Base-by-base conservation (phyloP, 371 early-diverging fungal genomes). In the Mucor ambiguus region DNA sequence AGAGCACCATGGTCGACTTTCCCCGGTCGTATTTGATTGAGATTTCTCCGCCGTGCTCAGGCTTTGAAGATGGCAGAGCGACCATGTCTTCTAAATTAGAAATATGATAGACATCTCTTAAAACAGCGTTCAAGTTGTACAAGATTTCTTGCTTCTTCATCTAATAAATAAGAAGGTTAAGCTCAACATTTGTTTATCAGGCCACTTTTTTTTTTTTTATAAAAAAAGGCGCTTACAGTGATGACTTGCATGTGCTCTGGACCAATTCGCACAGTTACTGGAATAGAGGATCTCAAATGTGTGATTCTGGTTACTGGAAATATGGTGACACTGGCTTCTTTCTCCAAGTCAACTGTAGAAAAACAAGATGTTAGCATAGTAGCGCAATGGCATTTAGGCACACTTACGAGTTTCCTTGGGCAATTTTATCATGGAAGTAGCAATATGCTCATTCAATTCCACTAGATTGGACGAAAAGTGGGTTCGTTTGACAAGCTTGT, bases 41-140 rank as follows among this genome's bases (percentile, higher is more conserved):
- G 46, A 96, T 85, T 64, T 94, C 91, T 56, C 64, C 64, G 56
- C 92, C 90, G 61, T 89, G 90, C 20, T 85, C 85, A 41, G 83
- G 75, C 33, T 77, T 78, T 46, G 74, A 58, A 9, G 73, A 67
- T 6, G 86, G 74, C 0, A 86, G 73, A 30, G 87, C 65, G 32
- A 76, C 73, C 41, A 93, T 82, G 60, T 95, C 96, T 16, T 90
- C 87, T 41, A 96, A 83, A 55, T 94, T 94, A 5, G 93, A 87
- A 33, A 95, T 90, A 72, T 93, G 94, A 72, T 87, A 92, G 20
- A 95, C 90, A 69, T 97, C 96, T 68, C 93, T 92, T 44, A 93
- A 81, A 55, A 86, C 77, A 20, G 91, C 82, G 63, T 81, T 87
- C 55, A 91, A 66, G 14, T 92, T 94, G 63, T 81, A 75, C 44